These are phyloP conservation scores for Yamadazyma aaseri DNA, from an alignment of 1,139 yeast genomes.

Conservation along the genomic window DNA sequence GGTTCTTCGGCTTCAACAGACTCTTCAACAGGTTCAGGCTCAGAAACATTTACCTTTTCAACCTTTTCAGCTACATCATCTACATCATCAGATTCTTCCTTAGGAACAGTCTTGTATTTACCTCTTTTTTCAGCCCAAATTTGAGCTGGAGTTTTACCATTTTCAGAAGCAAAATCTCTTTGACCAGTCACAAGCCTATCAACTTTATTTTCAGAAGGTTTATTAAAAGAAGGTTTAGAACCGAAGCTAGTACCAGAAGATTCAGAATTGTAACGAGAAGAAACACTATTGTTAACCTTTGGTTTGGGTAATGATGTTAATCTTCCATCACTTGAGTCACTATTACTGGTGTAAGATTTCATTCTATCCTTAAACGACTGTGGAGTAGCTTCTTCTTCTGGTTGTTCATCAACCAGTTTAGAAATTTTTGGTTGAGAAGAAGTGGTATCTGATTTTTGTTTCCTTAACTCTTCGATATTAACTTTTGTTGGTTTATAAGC, in stretches of 20 bases:
- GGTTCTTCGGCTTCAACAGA: conserved; percentile 22
- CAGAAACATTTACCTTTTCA: neutral
- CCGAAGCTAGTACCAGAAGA: conserved; percentile 47
- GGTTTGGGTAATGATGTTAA: conserved; percentile 67
- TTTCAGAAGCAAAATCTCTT: conserved; percentile 66
- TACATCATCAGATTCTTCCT: conserved; percentile 18
- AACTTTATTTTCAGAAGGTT: conserved; percentile 25
- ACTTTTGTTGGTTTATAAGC: conserved; percentile 70
- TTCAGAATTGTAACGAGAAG: conserved; percentile 50
- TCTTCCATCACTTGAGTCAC: conserved; percentile 45
- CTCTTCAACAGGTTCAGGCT: conserved; percentile 19
- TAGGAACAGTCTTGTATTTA: conserved; percentile 47
- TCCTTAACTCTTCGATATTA: conserved; percentile 42
- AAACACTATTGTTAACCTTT: conserved; percentile 51
- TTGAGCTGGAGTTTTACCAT: conserved; percentile 93
- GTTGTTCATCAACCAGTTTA: conserved; percentile 16
- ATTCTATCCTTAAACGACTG: conserved; percentile 46
- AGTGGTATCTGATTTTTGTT: conserved; percentile 47
- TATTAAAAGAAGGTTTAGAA: conserved; percentile 47
- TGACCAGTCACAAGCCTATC: conserved; percentile 64
- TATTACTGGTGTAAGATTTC: conserved; percentile 28
- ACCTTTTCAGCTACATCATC: conserved; percentile 6
- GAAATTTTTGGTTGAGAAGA: conserved; percentile 37
- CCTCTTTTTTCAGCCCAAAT: conserved; percentile 93
- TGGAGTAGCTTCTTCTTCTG: conserved; percentile 28